phyloP scores from a whole-genome alignment of 139 green algal genomes.

The Picochlorum sp. region DNA sequence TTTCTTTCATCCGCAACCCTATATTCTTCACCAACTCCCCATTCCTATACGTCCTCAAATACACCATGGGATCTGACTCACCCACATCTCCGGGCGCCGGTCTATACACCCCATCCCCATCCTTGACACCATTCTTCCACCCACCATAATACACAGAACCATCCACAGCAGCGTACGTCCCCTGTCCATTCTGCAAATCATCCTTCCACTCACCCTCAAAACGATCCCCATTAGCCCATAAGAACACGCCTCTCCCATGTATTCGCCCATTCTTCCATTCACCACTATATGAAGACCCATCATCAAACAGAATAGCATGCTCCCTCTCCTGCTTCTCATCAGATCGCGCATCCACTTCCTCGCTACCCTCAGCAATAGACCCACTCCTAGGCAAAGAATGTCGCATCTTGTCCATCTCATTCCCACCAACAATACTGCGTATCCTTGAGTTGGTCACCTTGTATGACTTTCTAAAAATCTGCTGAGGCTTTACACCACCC shows the following conservation, averaged over 20 bases:
- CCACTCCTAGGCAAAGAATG: not conserved
- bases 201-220: conserved; percentile 68
- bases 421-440: too few relatives aligned
- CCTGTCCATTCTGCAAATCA: conserved; percentile 47
- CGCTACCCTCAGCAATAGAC: conserved; percentile 2
- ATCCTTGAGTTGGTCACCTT: too few relatives aligned
- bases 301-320: conserved; percentile 12
- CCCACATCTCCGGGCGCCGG: conserved; percentile 9
- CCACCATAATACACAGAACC: conserved; percentile 47
- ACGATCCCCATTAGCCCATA: conserved; percentile 43
- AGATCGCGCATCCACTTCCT: not conserved
- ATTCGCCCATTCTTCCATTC: conserved; percentile 39
- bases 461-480: too few relatives aligned
- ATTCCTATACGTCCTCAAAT: conserved; percentile 11
- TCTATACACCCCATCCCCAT: conserved; percentile 49
- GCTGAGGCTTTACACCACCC: too few relatives aligned
- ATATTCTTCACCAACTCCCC: conserved; percentile 1
- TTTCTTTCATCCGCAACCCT: conserved; percentile 25
- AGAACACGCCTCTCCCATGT: conserved; percentile 51
- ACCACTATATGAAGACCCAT: conserved; percentile 23
- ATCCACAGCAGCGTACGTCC: conserved; percentile 42
- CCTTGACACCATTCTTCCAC: conserved; percentile 50
- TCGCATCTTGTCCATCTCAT: too few relatives aligned
- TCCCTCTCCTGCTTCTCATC: conserved; percentile 8
- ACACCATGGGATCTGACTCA: not conserved